These are phyloP conservation scores for Ascosphaera apis DNA, from an alignment of 2,329 filamentous ascomycete species.

Conservation along the genomic window DNA sequence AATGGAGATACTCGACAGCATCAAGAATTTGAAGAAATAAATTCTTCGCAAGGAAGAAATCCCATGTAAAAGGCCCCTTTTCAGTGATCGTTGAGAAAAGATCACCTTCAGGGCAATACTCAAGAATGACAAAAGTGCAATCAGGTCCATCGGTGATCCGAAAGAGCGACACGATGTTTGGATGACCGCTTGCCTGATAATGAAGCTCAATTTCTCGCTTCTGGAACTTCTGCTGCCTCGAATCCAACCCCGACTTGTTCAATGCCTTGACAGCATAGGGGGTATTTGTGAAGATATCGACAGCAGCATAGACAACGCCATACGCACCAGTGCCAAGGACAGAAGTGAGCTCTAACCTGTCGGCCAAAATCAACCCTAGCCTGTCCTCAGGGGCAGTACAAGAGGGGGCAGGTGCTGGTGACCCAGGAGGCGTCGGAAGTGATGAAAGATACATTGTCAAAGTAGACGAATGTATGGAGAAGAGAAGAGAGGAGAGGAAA, in stretches of 20 bases:
- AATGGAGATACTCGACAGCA: slow-evolving; percentile 89
- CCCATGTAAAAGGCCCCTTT: slow-evolving; percentile 73
- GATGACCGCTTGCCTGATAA: slow-evolving; percentile 67
- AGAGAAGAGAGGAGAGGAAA: no score
- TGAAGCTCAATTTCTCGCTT: slow-evolving; percentile 82
- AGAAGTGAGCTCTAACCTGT: slow-evolving; percentile 57
- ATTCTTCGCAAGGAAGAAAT: slow-evolving; percentile 66
- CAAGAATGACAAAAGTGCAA: slow-evolving; percentile 88
- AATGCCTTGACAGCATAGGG: slow-evolving; percentile 92
- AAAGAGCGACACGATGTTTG: slow-evolving; percentile 79
- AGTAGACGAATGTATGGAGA: no score
- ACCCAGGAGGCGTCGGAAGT: slow-evolving; percentile 23
- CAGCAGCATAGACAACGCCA: slow-evolving; percentile 79
- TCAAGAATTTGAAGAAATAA: slow-evolving; percentile 91
- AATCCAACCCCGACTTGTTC: slow-evolving; percentile 80
- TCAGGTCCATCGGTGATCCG: slow-evolving; percentile 82
- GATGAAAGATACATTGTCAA: slow-evolving; percentile 20
- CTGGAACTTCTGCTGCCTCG: slow-evolving; percentile 72
- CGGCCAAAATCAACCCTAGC: slow-evolving; percentile 61
- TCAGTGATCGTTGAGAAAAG: slow-evolving; percentile 96
- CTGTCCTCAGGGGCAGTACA: slow-evolving; percentile 57
- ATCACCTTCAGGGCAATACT: slow-evolving; percentile 93
- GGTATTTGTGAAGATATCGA: slow-evolving; percentile 57
- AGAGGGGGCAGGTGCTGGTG: slow-evolving; percentile 18
- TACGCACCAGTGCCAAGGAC: slow-evolving; percentile 89